Conservation (phyloP, 1,139 yeast species). For the Debaryomyces psychrophilus region DNA sequence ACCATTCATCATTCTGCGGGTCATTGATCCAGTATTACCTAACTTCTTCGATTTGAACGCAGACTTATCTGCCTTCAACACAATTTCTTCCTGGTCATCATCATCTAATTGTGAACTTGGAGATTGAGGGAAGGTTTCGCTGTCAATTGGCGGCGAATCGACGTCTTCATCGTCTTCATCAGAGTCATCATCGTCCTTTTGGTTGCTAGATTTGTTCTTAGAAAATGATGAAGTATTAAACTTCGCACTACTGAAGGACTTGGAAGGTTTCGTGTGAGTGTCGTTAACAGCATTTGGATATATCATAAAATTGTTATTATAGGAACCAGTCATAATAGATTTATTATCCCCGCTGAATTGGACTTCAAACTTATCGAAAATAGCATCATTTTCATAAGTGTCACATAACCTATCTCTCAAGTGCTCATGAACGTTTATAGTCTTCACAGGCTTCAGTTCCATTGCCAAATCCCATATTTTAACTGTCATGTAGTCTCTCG, state of each 20-base stretch:
- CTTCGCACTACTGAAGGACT: conserved; percentile 6
- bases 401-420: conserved; percentile 92
- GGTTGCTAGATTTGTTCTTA: conserved; percentile 18
- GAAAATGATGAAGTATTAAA: conserved; percentile 8
- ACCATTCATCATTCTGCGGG: conserved; percentile 52
- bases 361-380: conserved; percentile 97
- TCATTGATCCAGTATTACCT: conserved; percentile 37
- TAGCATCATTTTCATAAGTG: conserved; percentile 97
- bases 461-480: conserved; percentile 98
- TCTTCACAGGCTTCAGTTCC: conserved; percentile 93
- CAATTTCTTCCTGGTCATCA: conserved; percentile 71
- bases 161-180: conserved; percentile 45
- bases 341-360: conserved; percentile 92
- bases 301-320: conserved; percentile 95
- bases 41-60: conserved; percentile 85
- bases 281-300: conserved; percentile 75
- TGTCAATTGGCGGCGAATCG: conserved; percentile 32
- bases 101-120: conserved; percentile 45
- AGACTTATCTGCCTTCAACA: conserved; percentile 95
- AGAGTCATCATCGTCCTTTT: conserved; percentile 44
- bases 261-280: conserved; percentile 11
- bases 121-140: conserved; percentile 35
- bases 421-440: conserved; percentile 94
- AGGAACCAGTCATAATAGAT: conserved; percentile 95
- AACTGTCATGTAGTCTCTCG: conserved; percentile 96